Percentiles rank a stretch among this genome's conserved stretches.
phyloP scores from a whole-genome alignment of 208 protist genomes.

The Leishmania guyanensis region DNA sequence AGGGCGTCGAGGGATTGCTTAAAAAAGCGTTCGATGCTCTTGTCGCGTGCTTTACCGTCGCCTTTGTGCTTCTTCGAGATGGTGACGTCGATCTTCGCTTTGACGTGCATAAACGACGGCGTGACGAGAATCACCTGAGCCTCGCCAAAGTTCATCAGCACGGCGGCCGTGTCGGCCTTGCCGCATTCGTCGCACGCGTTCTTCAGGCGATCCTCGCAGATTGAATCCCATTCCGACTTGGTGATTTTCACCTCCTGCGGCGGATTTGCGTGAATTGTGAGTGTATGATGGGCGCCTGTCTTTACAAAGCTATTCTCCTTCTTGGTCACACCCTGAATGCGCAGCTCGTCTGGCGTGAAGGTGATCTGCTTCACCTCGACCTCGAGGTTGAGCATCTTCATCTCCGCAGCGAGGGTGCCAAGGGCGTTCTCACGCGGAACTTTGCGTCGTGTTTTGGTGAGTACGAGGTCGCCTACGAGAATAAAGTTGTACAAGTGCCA shows the following conservation, averaged over 20 bases:
- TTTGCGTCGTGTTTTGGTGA: constrained; percentile 79
- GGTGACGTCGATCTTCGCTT: constrained; percentile 86
- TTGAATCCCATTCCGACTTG: constrained; percentile 93
- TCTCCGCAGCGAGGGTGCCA: constrained; percentile 46
- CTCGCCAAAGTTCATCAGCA: constrained; percentile 96
- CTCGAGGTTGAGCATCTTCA: constrained; percentile 63
- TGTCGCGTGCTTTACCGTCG: constrained; percentile 82
- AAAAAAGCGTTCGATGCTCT: constrained; percentile 94
- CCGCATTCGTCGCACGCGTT: constrained; percentile 76
- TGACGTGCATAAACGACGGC: constrained; percentile 91
- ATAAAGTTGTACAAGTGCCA: constrained; percentile 98
- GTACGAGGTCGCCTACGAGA: constrained; percentile 74
- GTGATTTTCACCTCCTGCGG: constrained; percentile 90
- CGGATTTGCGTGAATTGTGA: constrained; percentile 88
- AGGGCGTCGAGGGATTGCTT: constrained; percentile 91
- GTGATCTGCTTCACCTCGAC: constrained; percentile 58
- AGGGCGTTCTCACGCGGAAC: constrained; percentile 64
- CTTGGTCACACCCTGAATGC: constrained; percentile 87
- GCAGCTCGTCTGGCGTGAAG: constrained; percentile 81
- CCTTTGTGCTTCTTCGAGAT: constrained; percentile 88
- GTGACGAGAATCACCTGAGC: constrained; percentile 94
- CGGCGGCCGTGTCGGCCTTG: constrained; percentile 90
- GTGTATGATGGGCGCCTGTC: constrained; percentile 92
- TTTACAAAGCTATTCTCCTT: constrained; percentile 91
- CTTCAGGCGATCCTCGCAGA: constrained; percentile 56